A percentile compares a stretch with the other conserved stretches of the same genome.
Conservation (phyloP, 495 filamentous ascomycete species). For the Pyronema omphalodes region DNA sequence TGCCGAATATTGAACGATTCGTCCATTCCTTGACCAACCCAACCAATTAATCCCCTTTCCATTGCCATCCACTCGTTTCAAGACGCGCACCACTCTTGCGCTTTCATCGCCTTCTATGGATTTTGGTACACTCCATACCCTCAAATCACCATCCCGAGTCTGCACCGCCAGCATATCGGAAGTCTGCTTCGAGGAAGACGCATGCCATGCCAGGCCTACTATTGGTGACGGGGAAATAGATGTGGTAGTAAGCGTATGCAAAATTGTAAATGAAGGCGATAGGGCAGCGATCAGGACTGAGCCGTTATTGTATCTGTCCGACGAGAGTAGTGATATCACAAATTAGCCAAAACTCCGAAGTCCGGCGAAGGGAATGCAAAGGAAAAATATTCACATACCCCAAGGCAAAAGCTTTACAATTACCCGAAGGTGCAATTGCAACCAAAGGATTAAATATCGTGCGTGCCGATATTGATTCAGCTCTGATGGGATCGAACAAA, state of each 20-base stretch:
- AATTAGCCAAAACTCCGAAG: neutral
- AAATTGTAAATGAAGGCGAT: constrained; percentile 80
- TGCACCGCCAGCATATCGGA: constrained; percentile 96
- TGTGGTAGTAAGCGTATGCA: constrained; percentile 74
- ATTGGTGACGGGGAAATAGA: constrained; percentile 70
- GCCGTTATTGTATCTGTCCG: constrained; percentile 71
- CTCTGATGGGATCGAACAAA: constrained; percentile 80
- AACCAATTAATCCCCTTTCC: constrained; percentile 78
- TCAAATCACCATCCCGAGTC: constrained; percentile 75
- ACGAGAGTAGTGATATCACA: neutral
- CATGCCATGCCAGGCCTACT: constrained; percentile 84
- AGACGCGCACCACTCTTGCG: constrained; percentile 66
- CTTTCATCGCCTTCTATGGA: constrained; percentile 53
- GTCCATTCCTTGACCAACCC: constrained; percentile 94
- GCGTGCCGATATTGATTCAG: constrained; percentile 78
- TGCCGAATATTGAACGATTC: constrained; percentile 82
- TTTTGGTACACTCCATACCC: constrained; percentile 95
- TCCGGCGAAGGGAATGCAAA: neutral
- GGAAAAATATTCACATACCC: constrained; percentile 39
- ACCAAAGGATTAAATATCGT: constrained; percentile 91
- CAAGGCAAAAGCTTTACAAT: constrained; percentile 92
- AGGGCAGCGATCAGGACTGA: constrained; percentile 80
- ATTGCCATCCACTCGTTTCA: constrained; percentile 62
- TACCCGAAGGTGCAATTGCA: constrained; percentile 71
- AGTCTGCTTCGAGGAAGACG: constrained; percentile 89